Percentiles rank a stretch among this genome's conserved stretches.
Evolutionary conservation across 768 basidiomycete species (phyloP).

Genomic region (Russula brevipes): DNA sequence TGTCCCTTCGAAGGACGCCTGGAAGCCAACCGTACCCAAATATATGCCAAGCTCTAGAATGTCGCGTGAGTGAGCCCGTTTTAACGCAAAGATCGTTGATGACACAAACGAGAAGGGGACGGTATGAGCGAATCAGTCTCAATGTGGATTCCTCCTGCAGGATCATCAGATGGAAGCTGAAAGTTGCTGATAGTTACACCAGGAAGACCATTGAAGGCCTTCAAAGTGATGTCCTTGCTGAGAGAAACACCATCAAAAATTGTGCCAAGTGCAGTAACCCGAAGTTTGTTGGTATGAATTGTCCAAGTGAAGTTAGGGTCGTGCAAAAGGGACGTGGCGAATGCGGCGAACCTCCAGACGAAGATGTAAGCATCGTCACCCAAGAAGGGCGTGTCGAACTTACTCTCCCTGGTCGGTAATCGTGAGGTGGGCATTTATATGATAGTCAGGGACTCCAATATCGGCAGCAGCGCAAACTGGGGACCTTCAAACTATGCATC

Average conservation of each 20-base stretch:
- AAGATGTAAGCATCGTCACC: neutral
- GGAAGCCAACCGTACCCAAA: conserved; percentile 59
- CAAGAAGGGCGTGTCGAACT: conserved; percentile 23
- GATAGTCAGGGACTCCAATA: conserved; percentile 58
- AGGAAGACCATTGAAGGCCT: conserved; percentile 65
- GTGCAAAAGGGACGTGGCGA: conserved; percentile 61
- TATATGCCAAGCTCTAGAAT: conserved; percentile 60
- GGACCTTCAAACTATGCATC: neutral
- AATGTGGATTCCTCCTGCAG: conserved; percentile 64
- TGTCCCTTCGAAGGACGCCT: conserved; percentile 51
- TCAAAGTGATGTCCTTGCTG: conserved; percentile 55
- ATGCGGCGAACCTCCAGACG: conserved; percentile 50
- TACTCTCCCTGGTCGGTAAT: conserved; percentile 52
- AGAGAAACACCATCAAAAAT: conserved; percentile 62
- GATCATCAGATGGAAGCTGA: conserved; percentile 60
- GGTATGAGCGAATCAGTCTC: conserved; percentile 63
- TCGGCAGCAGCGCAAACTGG: conserved; percentile 65
- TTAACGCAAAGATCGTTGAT: neutral
- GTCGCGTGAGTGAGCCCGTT: neutral
- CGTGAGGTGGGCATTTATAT: conserved; percentile 45
- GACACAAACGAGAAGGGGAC: conserved; percentile 55
- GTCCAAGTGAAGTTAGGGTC: conserved; percentile 63
- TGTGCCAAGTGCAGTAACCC: conserved; percentile 60
- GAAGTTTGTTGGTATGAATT: conserved; percentile 58
- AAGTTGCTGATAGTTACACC: conserved; percentile 70